Base-by-base conservation (phyloP, 371 early-diverging fungal genomes). In the Coemansia sp. region DNA sequence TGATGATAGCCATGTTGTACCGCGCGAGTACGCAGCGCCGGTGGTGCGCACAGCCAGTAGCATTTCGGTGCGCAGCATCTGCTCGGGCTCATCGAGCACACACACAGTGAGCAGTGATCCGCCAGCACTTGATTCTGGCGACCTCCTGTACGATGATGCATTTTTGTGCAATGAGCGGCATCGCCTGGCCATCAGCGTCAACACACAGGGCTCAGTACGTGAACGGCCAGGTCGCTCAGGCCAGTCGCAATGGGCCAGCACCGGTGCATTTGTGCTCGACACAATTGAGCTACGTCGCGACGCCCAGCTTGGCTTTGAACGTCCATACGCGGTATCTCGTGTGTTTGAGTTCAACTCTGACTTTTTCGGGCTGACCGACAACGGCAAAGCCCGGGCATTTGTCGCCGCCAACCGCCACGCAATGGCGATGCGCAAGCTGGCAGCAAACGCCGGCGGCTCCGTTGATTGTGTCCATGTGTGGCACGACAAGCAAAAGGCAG, bases 401-500 rank as follows among this genome's bases (percentile, higher is more conserved):
- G 52, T 46, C 9, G 53, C 63, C 29, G 75, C 67, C 19, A 58
- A 48, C 17, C 26, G 32, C 32, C 75, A 75, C 53, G 60, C 59
- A 6, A 51, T 55, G 26, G 54, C 28, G 28, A 67, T 72, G 72
- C 68, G 63, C 21, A 29, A 39, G 3, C 49, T 63, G 28, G 75
- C 75, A 13, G 64, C 46, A 5, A 49, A 51, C 7, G 63, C 60
- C 2, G 75, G 75, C 13, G 75, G 71, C 21, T 7, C 46, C 11
- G 39, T 71, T 12, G 71, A 70, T 49, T 58, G 75, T 49, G 75
- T 72, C 23, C 67, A 75, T 58, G 32, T 75, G 32, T 72, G 73
- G 75, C 75, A 75, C 51, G 75, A 75, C 64, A 71, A 71, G 41
- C 75, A 75, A 41, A 75, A 75, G 51, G 75, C 75, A 9, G 75